Evolutionary conservation across 2,329 filamentous ascomycete genomes (phyloP).

Genomic region (Didymella keratinophila): DNA sequence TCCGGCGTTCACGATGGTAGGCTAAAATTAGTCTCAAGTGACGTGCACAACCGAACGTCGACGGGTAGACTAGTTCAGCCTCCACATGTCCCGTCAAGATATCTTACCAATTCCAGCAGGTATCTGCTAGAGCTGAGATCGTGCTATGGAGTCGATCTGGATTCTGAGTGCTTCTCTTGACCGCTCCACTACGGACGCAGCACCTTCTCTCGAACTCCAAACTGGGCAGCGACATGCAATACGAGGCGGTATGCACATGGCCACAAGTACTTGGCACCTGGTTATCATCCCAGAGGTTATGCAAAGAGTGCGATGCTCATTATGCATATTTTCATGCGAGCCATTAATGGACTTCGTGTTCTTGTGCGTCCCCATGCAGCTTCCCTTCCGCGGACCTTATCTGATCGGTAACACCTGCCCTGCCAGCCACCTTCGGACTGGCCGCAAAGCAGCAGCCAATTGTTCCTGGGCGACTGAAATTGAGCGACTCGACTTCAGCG

Average conservation of each 20-base stretch:
- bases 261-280: background rate
- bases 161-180: background rate
- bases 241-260: background rate
- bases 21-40: constrained; percentile 4
- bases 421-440: background rate
- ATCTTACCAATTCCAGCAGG: background rate
- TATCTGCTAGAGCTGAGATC: background rate
- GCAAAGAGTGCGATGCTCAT: background rate
- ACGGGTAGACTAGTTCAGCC: background rate
- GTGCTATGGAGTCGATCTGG: background rate
- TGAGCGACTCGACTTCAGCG: background rate
- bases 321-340: background rate
- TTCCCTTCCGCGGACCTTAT: background rate
- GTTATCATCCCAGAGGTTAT: background rate
- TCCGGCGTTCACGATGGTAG: constrained; percentile 39
- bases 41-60: background rate
- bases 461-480: background rate
- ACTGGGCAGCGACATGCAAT: background rate
- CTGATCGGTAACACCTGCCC: background rate
- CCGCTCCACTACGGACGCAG: background rate
- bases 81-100: background rate
- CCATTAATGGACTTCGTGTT: background rate
- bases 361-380: background rate
- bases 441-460: background rate
- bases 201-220: background rate